Evolutionary conservation across 1,284 basidiomycete genomes (phyloP).

Genomic region (Ceratobasidium sp.): DNA sequence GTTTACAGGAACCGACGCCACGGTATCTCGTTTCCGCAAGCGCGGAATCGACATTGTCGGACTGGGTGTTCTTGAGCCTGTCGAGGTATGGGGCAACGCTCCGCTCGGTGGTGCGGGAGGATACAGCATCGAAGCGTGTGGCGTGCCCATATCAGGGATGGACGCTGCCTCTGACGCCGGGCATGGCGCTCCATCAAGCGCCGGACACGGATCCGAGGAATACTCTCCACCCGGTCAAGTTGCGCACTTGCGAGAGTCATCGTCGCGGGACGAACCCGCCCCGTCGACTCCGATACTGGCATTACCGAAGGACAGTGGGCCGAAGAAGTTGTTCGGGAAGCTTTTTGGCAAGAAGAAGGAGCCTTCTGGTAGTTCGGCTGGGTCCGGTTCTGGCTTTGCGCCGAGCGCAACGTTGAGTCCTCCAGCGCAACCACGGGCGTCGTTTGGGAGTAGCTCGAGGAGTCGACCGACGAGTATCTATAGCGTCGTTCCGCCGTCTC

Average conservation of each 20-base stretch:
- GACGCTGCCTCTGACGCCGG: slow-evolving; percentile 35
- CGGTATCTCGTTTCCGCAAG: slow-evolving; percentile 89
- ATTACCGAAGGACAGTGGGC: slow-evolving; percentile 46
- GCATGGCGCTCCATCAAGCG: slow-evolving; percentile 10
- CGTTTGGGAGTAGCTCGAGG: slow-evolving; percentile 6
- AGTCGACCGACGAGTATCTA: slow-evolving; percentile 23
- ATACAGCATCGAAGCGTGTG: not conserved
- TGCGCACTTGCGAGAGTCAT: not conserved
- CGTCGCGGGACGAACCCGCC: slow-evolving; percentile 46
- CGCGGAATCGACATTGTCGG: slow-evolving; percentile 85
- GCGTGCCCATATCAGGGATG: not conserved
- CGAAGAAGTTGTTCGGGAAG: slow-evolving; percentile 76
- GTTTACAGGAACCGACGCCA: slow-evolving; percentile 83
- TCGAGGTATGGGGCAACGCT: slow-evolving; percentile 73
- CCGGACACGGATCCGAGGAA: not conserved
- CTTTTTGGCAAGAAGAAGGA: slow-evolving; percentile 73
- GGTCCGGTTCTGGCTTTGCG: too few species aligned
- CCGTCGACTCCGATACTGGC: slow-evolving; percentile 39
- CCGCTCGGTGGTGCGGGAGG: slow-evolving; percentile 29
- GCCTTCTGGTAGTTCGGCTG: slow-evolving; percentile 18
- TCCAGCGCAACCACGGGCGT: slow-evolving; percentile 38
- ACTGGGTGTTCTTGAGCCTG: slow-evolving; percentile 79
- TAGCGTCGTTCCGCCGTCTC: not conserved
- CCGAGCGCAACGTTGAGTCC: slow-evolving; percentile 12
- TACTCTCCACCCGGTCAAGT: slow-evolving; percentile 16